These are phyloP conservation scores for Claviceps paspali DNA, from an alignment of 2,329 filamentous ascomycete species.

Conservation along the genomic window DNA sequence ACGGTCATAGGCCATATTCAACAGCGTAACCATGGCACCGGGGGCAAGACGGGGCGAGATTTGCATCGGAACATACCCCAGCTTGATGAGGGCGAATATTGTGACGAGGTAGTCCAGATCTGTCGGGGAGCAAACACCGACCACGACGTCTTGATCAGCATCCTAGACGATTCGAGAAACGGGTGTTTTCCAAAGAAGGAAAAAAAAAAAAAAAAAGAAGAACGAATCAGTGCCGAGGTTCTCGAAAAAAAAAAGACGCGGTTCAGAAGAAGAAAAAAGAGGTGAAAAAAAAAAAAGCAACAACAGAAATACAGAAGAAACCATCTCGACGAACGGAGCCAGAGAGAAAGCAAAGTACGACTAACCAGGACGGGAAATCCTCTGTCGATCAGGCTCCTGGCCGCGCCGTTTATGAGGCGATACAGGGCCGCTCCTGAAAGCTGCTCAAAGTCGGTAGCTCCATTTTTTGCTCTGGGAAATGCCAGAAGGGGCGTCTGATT, in stretches of 20 bases:
- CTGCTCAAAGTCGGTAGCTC: neutral
- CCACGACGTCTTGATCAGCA: neutral
- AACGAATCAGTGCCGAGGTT: too few species aligned
- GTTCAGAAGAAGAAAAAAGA: too few species aligned
- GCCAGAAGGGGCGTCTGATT: neutral
- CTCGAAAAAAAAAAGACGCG: too few species aligned
- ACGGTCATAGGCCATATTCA: neutral
- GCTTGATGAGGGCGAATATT: conserved; percentile 1
- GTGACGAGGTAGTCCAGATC: conserved; percentile 18
- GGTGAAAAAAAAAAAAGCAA: too few species aligned
- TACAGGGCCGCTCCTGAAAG: neutral
- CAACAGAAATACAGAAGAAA: neutral
- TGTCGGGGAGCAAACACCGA: conserved; percentile 42
- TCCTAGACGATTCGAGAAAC: too few species aligned
- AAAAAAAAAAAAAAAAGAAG: too few species aligned
- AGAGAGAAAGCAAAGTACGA: neutral
- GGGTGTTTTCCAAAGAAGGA: too few species aligned
- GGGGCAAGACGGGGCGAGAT: neutral
- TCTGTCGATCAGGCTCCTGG: neutral
- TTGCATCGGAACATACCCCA: neutral
- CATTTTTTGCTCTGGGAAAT: neutral
- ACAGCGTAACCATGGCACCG: neutral
- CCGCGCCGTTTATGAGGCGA: neutral
- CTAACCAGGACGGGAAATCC: neutral
- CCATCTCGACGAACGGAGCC: neutral